These are phyloP conservation scores for Neopestalotiopsis clavispora DNA, from an alignment of 2,329 filamentous ascomycete species.

Conservation along the genomic window DNA sequence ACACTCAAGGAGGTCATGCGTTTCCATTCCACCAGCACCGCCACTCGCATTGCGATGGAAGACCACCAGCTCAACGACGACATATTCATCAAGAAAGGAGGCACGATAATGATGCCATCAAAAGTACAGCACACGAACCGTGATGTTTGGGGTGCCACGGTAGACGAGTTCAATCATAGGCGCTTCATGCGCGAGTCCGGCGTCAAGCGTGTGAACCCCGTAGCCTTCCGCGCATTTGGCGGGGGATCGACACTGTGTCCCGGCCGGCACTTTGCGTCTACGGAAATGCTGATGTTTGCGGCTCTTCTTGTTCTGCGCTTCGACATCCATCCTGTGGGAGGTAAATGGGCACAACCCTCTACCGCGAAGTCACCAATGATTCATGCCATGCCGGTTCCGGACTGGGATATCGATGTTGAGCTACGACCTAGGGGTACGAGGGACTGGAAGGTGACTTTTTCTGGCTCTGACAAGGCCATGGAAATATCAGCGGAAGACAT, in stretches of 20 bases:
- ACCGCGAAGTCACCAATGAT: background rate
- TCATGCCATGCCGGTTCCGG: background rate
- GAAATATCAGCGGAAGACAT: conserved; percentile 5
- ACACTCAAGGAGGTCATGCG: conserved; percentile 45
- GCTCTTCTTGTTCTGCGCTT: conserved; percentile 25
- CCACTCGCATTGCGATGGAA: conserved; percentile 18
- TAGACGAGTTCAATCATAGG: conserved; percentile 16
- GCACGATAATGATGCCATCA: conserved; percentile 13
- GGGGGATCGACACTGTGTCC: conserved; percentile 23
- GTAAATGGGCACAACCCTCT: background rate
- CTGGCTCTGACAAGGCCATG: background rate
- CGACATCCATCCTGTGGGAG: background rate
- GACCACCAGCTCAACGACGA: conserved; percentile 17
- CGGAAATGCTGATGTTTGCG: conserved; percentile 20
- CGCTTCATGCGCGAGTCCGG: conserved; percentile 11
- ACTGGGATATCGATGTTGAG: background rate
- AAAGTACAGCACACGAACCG: conserved; percentile 14
- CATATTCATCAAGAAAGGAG: conserved; percentile 22
- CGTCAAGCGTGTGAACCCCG: conserved; percentile 18
- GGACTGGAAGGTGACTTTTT: background rate
- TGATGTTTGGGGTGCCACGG: conserved; percentile 21
- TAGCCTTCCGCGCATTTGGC: conserved; percentile 23
- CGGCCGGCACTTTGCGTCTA: conserved; percentile 22
- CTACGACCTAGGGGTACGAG: background rate
- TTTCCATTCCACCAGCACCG: conserved; percentile 36